Evolutionary conservation across 164 flowering plant species (phyloP), one percentile per base, ranked within the genome.

Genomic region (Tetracentron sinense): DNA sequence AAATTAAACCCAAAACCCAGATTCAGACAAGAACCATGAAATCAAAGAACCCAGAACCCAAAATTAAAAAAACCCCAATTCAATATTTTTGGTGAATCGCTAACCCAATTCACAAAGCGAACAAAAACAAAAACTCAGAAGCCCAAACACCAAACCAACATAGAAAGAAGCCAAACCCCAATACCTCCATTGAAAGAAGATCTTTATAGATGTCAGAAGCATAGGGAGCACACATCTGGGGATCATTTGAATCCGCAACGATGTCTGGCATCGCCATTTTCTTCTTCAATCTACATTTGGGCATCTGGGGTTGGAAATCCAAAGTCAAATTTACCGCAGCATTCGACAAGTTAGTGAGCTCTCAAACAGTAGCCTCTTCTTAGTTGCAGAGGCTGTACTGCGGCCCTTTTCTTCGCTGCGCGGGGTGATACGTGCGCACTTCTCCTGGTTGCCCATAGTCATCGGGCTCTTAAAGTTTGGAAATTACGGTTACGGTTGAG

Each of bases 121-220:
- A 48, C 53, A 33, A 12, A 46, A 26, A n/a, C 8, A 1, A 38
- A 44, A 66, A 44, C 57, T 47, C 62, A 38, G 17, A 5, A 30
- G 28, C 21, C 15, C 30, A 33, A 52, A 52, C 44, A 10, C 17
- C 54, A 26, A 26, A 64, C 57, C 58, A 29, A 38, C 4, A 38
- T 38, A 12, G 14, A 60, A 29, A 27, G 27, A 15, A 17, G 8
- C 20, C 33, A n/a, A 20, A 28, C 0, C 11, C 0, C 49, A 30
- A 5, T 70, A 84, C 89, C 92, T 87, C 92, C 78, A 81, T 42
- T 2, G 79, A 70, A 22, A 47, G 86, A 56, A 87, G 78, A 73
- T 84, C 70, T 50, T 56, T 58, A 31, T 74, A 83, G 10, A 87
- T 76, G 52, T 64, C 71, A 44, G 82, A 68, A 6, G 75, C 77